phyloP scores from a whole-genome alignment of 2,329 filamentous ascomycete species.

The Aspergillus nomiae region DNA sequence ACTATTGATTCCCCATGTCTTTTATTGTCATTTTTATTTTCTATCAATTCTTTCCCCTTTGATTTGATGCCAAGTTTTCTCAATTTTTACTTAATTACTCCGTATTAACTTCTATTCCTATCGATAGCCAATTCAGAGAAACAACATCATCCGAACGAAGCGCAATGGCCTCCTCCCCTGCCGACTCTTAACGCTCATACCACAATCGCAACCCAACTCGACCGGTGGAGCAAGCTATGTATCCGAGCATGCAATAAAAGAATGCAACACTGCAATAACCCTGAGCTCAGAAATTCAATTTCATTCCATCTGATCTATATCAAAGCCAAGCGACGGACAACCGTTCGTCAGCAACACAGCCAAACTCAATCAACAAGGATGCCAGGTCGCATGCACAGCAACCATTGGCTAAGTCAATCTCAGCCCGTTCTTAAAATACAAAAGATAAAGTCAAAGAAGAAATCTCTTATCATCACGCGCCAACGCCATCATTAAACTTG shows the following conservation, averaged over 20 bases:
- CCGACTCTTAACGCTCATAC: neutral
- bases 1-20: neutral
- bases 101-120: neutral
- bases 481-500: neutral
- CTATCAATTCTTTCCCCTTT: neutral
- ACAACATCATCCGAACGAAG: neutral
- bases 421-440: neutral
- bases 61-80: neutral
- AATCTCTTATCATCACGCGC: neutral
- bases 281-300: neutral
- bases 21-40: neutral
- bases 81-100: neutral
- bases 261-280: neutral
- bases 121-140: neutral
- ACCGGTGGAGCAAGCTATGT: neutral
- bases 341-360: neutral
- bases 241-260: constrained; percentile 1
- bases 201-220: neutral
- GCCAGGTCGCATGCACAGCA: neutral
- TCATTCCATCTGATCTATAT: constrained; percentile 8
- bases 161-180: neutral
- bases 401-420: neutral
- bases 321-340: neutral
- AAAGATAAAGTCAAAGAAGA: neutral
- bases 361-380: neutral